Percentiles rank a stretch among this genome's conserved stretches.
Conservation (phyloP, 2,329 filamentous ascomycete species). For the Xylaria sp. region DNA sequence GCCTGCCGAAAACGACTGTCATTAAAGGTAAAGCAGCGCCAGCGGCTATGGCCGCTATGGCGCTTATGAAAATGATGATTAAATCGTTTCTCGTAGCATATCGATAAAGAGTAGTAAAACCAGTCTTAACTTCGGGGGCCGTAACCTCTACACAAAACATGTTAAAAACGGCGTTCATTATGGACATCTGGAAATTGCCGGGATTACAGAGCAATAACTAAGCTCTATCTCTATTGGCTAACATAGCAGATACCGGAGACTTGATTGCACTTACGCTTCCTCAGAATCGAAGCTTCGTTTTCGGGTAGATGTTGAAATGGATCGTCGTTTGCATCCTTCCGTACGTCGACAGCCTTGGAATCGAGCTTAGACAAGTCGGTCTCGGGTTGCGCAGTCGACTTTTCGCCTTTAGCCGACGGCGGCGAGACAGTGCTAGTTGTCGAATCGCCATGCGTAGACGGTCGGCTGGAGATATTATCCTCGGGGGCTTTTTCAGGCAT, state of each 20-base stretch:
- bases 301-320: conserved; percentile 71
- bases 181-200: neutral
- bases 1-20: conserved; percentile 82
- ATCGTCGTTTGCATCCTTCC: conserved; percentile 61
- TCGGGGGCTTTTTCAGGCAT: conserved; percentile 47
- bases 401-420: conserved; percentile 35
- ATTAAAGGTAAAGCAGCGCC: conserved; percentile 83
- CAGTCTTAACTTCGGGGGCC: conserved; percentile 71
- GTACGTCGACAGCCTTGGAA: conserved; percentile 53
- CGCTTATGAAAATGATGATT: conserved; percentile 69
- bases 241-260: neutral
- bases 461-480: conserved; percentile 45
- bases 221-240: neutral
- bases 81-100: conserved; percentile 75
- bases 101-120: conserved; percentile 73
- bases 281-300: conserved; percentile 74
- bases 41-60: conserved; percentile 73
- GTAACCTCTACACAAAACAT: conserved; percentile 61
- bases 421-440: conserved; percentile 41
- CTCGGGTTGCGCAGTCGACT: conserved; percentile 27
- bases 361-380: conserved; percentile 56
- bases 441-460: conserved; percentile 54
- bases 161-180: conserved; percentile 17
- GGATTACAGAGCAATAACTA: neutral
- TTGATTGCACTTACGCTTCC: conserved; percentile 55